Conservation (phyloP, 805 yeast genomes). For the Zygotorulaspora chibaensis region DNA sequence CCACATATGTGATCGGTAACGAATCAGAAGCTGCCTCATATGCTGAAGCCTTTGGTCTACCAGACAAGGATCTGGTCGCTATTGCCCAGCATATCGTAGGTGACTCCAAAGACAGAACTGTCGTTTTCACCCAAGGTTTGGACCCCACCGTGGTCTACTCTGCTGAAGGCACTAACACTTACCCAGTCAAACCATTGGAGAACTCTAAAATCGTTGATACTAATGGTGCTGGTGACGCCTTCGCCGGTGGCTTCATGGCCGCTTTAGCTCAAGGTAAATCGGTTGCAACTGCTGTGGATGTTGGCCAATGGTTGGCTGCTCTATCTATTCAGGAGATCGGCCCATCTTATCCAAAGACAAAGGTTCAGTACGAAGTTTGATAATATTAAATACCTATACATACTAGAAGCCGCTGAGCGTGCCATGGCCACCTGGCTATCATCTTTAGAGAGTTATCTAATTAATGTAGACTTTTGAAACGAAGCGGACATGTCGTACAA, state of each 20-base stretch:
- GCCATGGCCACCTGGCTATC: too few relatives aligned
- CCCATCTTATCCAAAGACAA: slow-evolving; percentile 86
- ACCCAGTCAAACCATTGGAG: slow-evolving; percentile 69
- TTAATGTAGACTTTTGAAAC: too few relatives aligned
- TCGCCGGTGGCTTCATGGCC: slow-evolving; percentile 94
- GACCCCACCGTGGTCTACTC: slow-evolving; percentile 82
- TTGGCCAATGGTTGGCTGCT: slow-evolving; percentile 97
- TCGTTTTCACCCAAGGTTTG: slow-evolving; percentile 91
- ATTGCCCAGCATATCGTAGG: slow-evolving; percentile 69
- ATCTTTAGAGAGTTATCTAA: too few relatives aligned
- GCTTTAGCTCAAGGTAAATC: slow-evolving; percentile 73
- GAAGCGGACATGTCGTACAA: too few relatives aligned
- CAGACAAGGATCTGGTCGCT: slow-evolving; percentile 52
- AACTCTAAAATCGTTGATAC: slow-evolving; percentile 74
- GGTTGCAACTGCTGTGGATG: slow-evolving; percentile 58
- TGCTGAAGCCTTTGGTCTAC: slow-evolving; percentile 77
- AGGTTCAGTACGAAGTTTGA: slow-evolving; percentile 44
- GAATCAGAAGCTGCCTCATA: slow-evolving; percentile 96
- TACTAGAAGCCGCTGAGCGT: too few relatives aligned
- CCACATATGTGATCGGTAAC: slow-evolving; percentile 89
- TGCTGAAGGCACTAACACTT: slow-evolving; percentile 48
- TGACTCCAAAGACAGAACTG: slow-evolving; percentile 75
- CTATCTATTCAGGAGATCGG: slow-evolving; percentile 90
- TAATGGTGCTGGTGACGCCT: slow-evolving; percentile 99
- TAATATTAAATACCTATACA: neutral